These are phyloP conservation scores for Rhizopus arrhizus DNA, from an alignment of 371 early-diverging fungal genomes.

Conservation along the genomic window DNA sequence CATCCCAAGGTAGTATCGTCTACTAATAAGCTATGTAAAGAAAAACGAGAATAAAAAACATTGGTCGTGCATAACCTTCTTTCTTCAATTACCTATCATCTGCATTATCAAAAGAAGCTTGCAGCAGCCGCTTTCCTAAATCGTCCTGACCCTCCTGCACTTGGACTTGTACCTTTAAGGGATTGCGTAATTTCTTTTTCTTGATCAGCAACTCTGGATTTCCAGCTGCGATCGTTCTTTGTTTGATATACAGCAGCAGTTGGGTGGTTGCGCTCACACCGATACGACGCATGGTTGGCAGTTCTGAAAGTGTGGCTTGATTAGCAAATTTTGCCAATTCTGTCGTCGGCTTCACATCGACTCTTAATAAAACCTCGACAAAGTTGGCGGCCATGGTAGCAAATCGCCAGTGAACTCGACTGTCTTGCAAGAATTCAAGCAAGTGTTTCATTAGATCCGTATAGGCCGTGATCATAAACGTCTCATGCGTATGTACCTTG, in stretches of 20 bases:
- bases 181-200: constrained; percentile 40
- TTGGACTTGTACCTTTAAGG: constrained; percentile 40
- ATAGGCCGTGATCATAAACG: constrained; percentile 26
- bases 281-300: constrained; percentile 71
- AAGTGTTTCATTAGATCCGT: constrained; percentile 37
- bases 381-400: constrained; percentile 77
- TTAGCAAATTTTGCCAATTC: constrained; percentile 60
- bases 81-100: no score
- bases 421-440: constrained; percentile 52
- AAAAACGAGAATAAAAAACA: not conserved
- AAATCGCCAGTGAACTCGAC: constrained; percentile 80
- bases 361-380: constrained; percentile 65
- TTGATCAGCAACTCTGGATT: constrained; percentile 48
- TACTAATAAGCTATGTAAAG: constrained; percentile 40
- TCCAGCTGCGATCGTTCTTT: constrained; percentile 57
- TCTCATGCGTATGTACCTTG: constrained; percentile 32
- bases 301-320: constrained; percentile 66
- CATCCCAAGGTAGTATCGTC: constrained; percentile 69
- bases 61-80: not conserved
- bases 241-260: constrained; percentile 63
- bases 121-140: constrained; percentile 1
- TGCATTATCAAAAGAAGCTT: constrained; percentile 10
- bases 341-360: constrained; percentile 57
- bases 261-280: constrained; percentile 53
- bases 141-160: not conserved